Conservation (phyloP, 73 alveolate genomes). For the Paramecium tetraurelia region DNA sequence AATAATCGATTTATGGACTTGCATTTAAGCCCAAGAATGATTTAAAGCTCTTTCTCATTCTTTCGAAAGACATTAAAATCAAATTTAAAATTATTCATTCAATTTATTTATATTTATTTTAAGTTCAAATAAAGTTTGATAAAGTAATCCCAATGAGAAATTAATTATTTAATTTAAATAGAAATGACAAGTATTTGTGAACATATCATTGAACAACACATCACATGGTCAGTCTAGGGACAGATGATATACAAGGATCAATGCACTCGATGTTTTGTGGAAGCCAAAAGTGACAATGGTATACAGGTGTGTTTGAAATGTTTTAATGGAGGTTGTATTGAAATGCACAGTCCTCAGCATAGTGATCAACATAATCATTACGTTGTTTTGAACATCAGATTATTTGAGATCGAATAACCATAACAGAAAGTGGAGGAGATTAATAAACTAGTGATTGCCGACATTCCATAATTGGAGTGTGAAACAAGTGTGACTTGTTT, state of each 20-base stretch:
- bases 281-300: slow-evolving; percentile 84
- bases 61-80: background rate
- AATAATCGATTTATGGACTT: background rate
- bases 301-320: slow-evolving; percentile 93
- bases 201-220: background rate
- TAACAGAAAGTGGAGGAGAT: slow-evolving; percentile 72
- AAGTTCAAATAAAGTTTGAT: background rate
- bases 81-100: background rate
- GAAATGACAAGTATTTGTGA: background rate
- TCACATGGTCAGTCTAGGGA: slow-evolving; percentile 61
- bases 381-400: slow-evolving; percentile 82
- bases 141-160: background rate
- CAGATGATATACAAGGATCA: slow-evolving; percentile 82
- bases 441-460: slow-evolving; percentile 84
- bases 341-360: slow-evolving; percentile 82
- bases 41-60: background rate
- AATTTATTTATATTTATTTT: background rate
- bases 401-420: slow-evolving; percentile 68
- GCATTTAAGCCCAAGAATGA: background rate
- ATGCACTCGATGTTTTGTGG: slow-evolving; percentile 81
- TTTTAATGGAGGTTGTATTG: slow-evolving; percentile 89
- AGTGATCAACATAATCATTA: slow-evolving; percentile 76
- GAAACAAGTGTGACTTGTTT: slow-evolving; percentile 57
- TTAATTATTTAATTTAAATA: background rate
- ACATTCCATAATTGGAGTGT: slow-evolving; percentile 88